Evolutionary conservation across 805 yeast genomes (phyloP), one percentile per base, ranked within the genome.

Genomic region (Tetrapisispora pingtungensis): DNA sequence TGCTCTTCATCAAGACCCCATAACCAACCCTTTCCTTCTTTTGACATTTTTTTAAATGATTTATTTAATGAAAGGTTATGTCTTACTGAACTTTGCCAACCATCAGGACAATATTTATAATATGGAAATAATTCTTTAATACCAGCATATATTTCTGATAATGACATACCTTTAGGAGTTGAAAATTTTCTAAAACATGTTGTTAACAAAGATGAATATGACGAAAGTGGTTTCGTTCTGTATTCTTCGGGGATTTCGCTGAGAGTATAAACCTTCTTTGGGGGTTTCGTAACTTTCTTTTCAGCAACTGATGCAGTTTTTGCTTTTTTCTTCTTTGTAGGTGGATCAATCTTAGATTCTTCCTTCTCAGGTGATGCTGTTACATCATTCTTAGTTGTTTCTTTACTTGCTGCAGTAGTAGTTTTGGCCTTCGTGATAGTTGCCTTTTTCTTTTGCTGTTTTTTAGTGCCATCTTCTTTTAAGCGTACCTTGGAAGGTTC

Each of bases 81-180:
- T 42, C 94, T 75, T 17, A 93, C 95, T 0, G 94, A 79, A 57
- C 85, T 82, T 66, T 93, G 98, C 98, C 98, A 93, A 3, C 97
- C 97, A 62, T 88, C 95, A 0, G 95, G 90, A 56, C 97, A 89
- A 64, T 86, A 90, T 55, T 81, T 76, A 66, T 86, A 93, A 67
- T 85, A 93, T 2, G 97, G 97, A 64, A 83, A 90, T 12, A 84
- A 63, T 36, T 85, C 94, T 62, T 84, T 84, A 40, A 93, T 88
- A 1, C 87, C 85, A 43, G 82, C 83, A 63, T 87, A 83, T 38
- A 93, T 86, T 50, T 89, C 97, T 0, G 88, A 79, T 35, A 84
- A 66, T 1, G 89, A 78, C 78, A 87, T 77, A 22, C 96, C 96
- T 40, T 77, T 72, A 27, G 75, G 78, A 0, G 80, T 75, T 0